Evolutionary conservation across 2,329 filamentous ascomycete species (phyloP).

Genomic region (Neopestalotiopsis rosae): DNA sequence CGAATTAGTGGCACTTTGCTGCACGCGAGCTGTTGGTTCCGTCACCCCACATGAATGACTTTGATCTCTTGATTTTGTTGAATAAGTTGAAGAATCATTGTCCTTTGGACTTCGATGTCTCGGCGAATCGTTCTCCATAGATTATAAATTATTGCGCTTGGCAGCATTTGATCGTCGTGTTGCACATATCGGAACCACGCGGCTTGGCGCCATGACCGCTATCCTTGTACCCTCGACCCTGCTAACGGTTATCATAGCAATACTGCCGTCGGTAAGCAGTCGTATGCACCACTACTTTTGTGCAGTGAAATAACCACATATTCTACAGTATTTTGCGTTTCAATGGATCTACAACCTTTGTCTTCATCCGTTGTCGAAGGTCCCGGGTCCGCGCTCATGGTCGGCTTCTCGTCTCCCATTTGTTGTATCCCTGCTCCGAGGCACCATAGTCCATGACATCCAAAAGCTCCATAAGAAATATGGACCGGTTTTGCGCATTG

Average conservation of each 20-base stretch:
- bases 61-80: too few relatives aligned
- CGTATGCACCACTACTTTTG: not conserved
- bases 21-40: too few relatives aligned
- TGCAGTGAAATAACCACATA: not conserved
- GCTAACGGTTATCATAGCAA: not conserved
- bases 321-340: not conserved
- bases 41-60: too few relatives aligned
- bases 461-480: slow-evolving; percentile 50
- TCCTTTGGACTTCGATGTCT: not conserved
- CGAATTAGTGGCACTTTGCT: too few relatives aligned
- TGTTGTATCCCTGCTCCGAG: slow-evolving; percentile 41
- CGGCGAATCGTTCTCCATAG: not conserved
- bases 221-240: not conserved
- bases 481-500: slow-evolving; percentile 53
- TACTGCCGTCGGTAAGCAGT: not conserved
- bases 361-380: slow-evolving; percentile 25
- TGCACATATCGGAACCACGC: not conserved
- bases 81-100: too few relatives aligned
- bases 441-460: slow-evolving; percentile 48
- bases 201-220: not conserved
- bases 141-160: not conserved
- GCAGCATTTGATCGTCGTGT: not conserved
- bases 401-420: slow-evolving; percentile 46
- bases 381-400: slow-evolving; percentile 34
- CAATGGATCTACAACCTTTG: slow-evolving; percentile 5